phyloP scores from a whole-genome alignment of 2,329 filamentous ascomycete genomes.

The Colletotrichum cuscutae region DNA sequence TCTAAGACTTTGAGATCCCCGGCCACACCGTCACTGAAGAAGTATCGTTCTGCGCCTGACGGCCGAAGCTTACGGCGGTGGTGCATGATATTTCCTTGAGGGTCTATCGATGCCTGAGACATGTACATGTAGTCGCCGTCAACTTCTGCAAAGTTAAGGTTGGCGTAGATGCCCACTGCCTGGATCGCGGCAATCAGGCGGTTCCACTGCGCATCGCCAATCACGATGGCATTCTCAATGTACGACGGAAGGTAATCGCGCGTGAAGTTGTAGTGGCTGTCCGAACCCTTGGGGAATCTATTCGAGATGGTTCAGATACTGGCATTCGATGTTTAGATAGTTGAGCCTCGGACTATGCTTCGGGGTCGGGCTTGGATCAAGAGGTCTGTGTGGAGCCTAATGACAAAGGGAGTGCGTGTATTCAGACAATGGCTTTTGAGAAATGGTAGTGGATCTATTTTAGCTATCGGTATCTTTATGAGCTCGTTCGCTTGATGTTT shows the following conservation, averaged over 20 bases:
- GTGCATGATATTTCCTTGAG: constrained; percentile 49
- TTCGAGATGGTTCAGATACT: no score
- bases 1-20: constrained; percentile 52
- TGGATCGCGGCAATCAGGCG: not conserved
- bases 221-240: constrained; percentile 2
- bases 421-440: no score
- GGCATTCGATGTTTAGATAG: no score
- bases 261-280: constrained; percentile 9
- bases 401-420: no score
- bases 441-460: no score
- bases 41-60: constrained; percentile 61
- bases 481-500: no score
- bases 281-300: constrained; percentile 16
- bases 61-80: constrained; percentile 61
- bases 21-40: constrained; percentile 58
- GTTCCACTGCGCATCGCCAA: constrained; percentile 8
- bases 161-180: not conserved
- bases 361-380: no score
- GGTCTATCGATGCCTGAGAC: constrained; percentile 54
- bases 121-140: constrained; percentile 54
- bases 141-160: constrained; percentile 49
- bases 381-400: no score
- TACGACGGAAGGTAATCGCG: not conserved
- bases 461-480: no score
- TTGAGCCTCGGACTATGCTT: no score